phyloP scores from a whole-genome alignment of 371 early-diverging fungal genomes.

The Mucor mucedo region DNA sequence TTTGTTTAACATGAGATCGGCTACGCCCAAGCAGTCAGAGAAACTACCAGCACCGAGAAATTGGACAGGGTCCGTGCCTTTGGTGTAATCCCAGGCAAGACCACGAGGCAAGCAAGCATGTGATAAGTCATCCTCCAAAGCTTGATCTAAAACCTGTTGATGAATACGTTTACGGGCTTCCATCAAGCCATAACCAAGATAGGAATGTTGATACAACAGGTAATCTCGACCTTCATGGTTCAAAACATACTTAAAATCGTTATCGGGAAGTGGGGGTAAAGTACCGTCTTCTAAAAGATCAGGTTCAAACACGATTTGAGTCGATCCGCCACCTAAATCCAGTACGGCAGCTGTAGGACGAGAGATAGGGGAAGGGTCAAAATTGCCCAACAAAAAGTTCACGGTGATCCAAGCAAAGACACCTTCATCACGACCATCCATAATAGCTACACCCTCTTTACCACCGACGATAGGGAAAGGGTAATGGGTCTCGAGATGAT shows the following conservation, averaged over 20 bases:
- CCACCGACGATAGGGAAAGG: slow-evolving; percentile 83
- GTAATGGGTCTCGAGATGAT: slow-evolving; percentile 68
- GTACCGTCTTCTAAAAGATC: slow-evolving; percentile 50
- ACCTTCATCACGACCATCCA: slow-evolving; percentile 96
- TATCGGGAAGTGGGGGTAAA: slow-evolving; percentile 53
- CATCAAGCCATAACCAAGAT: slow-evolving; percentile 92
- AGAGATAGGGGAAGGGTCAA: slow-evolving; percentile 46
- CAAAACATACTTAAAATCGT: slow-evolving; percentile 72
- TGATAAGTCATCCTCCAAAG: slow-evolving; percentile 19
- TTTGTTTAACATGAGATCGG: slow-evolving; percentile 65
- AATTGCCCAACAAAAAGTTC: slow-evolving; percentile 80
- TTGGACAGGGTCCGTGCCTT: slow-evolving; percentile 23
- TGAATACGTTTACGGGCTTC: slow-evolving; percentile 82
- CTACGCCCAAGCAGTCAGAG: slow-evolving; percentile 55
- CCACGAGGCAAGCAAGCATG: slow-evolving; percentile 68
- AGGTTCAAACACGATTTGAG: slow-evolving; percentile 97
- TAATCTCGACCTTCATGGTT: slow-evolving; percentile 74
- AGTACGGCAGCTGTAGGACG: slow-evolving; percentile 85
- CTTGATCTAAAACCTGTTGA: slow-evolving; percentile 26
- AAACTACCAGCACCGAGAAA: slow-evolving; percentile 54
- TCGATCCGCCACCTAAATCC: slow-evolving; percentile 96
- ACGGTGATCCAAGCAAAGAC: slow-evolving; percentile 98
- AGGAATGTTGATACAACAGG: slow-evolving; percentile 92
- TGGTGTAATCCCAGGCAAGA: slow-evolving; percentile 36
- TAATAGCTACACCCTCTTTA: slow-evolving; percentile 80